Conservation (phyloP, 257 asterid species). For the Rehmannia glutinosa region DNA sequence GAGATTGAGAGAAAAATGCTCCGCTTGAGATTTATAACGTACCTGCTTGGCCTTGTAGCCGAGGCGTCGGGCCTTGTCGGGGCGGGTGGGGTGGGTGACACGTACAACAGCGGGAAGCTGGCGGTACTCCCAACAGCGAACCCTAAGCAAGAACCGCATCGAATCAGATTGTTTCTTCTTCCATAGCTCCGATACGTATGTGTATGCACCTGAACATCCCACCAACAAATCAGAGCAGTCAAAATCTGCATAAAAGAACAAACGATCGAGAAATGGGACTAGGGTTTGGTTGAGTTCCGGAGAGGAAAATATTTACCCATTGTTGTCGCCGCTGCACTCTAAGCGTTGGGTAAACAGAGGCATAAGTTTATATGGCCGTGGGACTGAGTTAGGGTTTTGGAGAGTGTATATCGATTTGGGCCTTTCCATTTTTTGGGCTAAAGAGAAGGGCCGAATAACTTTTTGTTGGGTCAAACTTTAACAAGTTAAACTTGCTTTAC, state of each 20-base stretch:
- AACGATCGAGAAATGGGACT: background rate
- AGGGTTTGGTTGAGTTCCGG: background rate
- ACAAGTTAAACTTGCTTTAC: too few species aligned
- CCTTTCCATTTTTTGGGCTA: too few species aligned
- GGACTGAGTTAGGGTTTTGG: too few species aligned
- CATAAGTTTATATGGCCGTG: too few species aligned
- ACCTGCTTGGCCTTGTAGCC: constrained; percentile 1
- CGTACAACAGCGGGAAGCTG: constrained; percentile 20
- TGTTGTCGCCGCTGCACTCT: background rate
- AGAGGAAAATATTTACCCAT: background rate
- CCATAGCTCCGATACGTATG: constrained; percentile 4
- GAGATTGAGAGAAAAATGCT: background rate
- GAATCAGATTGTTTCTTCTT: constrained; percentile 69
- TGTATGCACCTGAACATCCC: background rate
- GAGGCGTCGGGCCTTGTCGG: constrained; percentile 37
- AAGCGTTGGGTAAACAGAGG: background rate
- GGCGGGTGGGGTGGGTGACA: constrained; percentile 32
- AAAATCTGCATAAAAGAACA: background rate
- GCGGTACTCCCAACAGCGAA: constrained; percentile 74
- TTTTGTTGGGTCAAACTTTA: too few species aligned
- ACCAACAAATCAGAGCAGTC: background rate
- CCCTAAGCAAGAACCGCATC: constrained; percentile 58
- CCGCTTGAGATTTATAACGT: background rate
- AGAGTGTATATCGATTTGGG: too few species aligned
- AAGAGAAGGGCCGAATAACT: too few species aligned